phyloP scores from a whole-genome alignment of 2,329 filamentous ascomycete genomes.

The Albophoma yamanashiensis region DNA sequence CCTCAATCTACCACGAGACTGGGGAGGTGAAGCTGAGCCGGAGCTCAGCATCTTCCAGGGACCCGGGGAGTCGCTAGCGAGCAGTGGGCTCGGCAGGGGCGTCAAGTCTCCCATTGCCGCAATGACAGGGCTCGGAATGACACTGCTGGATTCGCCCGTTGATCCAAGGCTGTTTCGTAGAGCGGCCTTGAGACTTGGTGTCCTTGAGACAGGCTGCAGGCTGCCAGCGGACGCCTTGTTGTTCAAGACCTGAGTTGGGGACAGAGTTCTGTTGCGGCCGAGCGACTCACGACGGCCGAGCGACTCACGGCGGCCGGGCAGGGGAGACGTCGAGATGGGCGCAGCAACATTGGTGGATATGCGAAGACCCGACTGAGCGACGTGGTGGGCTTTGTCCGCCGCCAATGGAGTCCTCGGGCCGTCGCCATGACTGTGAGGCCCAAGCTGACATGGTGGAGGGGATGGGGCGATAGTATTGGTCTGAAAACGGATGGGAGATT shows the following conservation, averaged over 20 bases:
- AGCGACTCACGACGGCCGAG: slow-evolving; percentile 21
- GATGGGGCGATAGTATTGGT: slow-evolving; percentile 21
- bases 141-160: slow-evolving; percentile 50
- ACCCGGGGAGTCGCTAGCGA: slow-evolving; percentile 53
- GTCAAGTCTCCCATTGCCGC: slow-evolving; percentile 70
- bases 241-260: slow-evolving; percentile 17
- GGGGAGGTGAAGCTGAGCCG: slow-evolving; percentile 32
- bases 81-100: slow-evolving; percentile 65
- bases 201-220: slow-evolving; percentile 43
- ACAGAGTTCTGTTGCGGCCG: slow-evolving; percentile 21
- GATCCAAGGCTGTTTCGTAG: slow-evolving; percentile 37
- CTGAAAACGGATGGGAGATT: slow-evolving; percentile 13
- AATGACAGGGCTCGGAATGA: slow-evolving; percentile 62
- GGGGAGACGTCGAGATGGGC: slow-evolving; percentile 8
- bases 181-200: slow-evolving; percentile 50
- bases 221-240: slow-evolving; percentile 18
- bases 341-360: slow-evolving; percentile 25
- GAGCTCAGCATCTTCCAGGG: slow-evolving; percentile 49
- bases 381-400: not conserved
- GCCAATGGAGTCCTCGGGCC: not conserved
- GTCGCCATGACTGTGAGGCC: slow-evolving; percentile 1
- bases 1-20: slow-evolving; percentile 11
- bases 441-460: slow-evolving; percentile 15
- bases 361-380: slow-evolving; percentile 17
- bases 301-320: slow-evolving; percentile 18